These are phyloP conservation scores for Exophiala dermatitidis DNA, from an alignment of 2,329 filamentous ascomycete species.

Conservation along the genomic window DNA sequence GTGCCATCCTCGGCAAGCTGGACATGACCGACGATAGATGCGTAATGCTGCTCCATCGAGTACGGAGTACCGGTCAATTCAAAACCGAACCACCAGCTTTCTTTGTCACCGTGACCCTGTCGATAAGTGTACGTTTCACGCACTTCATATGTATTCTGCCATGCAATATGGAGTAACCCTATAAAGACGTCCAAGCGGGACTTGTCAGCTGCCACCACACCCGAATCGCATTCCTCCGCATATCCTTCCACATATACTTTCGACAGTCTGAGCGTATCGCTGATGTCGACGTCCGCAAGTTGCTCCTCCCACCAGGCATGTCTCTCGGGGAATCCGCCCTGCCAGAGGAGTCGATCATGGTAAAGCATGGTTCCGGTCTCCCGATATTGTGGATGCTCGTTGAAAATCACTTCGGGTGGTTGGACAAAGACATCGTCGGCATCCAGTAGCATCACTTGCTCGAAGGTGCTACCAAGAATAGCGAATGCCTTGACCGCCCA, in stretches of 20 bases:
- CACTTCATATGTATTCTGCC: conserved; percentile 40
- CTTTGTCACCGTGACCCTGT: conserved; percentile 42
- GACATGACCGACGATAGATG: conserved; percentile 37
- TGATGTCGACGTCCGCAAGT: conserved; percentile 32
- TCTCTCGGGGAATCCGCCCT: conserved; percentile 15
- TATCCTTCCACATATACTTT: conserved; percentile 38
- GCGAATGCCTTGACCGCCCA: conserved; percentile 24
- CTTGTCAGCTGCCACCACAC: conserved; percentile 40
- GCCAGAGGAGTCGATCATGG: conserved; percentile 18
- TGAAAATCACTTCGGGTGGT: conserved; percentile 19
- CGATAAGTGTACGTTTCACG: conserved; percentile 39
- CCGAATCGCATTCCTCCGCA: conserved; percentile 41
- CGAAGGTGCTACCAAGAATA: conserved; percentile 21
- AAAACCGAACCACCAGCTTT: conserved; percentile 43
- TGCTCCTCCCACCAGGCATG: conserved; percentile 25
- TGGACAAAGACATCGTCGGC: conserved; percentile 23
- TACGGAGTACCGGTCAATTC: conserved; percentile 37
- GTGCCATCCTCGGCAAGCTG: not conserved
- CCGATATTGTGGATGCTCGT: conserved; percentile 9
- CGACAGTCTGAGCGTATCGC: conserved; percentile 30
- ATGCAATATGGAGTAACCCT: conserved; percentile 38
- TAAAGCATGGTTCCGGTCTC: conserved; percentile 17
- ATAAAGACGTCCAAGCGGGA: conserved; percentile 34
- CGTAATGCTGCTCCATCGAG: conserved; percentile 39
- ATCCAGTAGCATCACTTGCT: conserved; percentile 23